Evolutionary conservation across 129 eudicot species (phyloP).

Genomic region (Ambrosia trifida): DNA sequence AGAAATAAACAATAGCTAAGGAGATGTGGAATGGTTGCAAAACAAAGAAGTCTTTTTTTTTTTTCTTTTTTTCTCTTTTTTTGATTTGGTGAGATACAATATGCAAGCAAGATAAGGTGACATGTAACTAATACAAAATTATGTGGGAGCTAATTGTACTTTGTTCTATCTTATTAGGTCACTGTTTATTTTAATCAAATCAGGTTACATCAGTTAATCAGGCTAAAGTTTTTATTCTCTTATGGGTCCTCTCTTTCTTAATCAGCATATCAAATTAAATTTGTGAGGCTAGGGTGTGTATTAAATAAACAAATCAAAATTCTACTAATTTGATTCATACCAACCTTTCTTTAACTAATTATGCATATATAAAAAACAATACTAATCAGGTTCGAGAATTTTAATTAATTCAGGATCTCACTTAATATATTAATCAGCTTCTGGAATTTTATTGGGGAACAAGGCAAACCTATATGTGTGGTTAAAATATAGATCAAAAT

Average conservation of each 20-base stretch:
- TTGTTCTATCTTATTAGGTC: neutral
- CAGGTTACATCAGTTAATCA: conserved; percentile 36
- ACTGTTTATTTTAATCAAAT: conserved; percentile 31
- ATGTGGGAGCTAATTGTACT: conserved; percentile 19
- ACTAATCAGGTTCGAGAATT: neutral
- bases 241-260: conserved; percentile 20
- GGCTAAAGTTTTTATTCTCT: conserved; percentile 23
- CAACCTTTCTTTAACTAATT: neutral
- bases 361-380: neutral
- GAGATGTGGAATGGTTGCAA: neutral
- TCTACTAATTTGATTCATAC: neutral
- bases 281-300: conserved; percentile 15
- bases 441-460: too few species aligned
- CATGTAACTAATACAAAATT: conserved; percentile 9
- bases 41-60: neutral
- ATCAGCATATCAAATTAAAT: neutral
- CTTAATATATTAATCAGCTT: too few species aligned
- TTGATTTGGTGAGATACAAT: conserved; percentile 10
- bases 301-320: neutral
- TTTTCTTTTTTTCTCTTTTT: neutral
- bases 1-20: neutral
- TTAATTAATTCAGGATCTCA: too few species aligned
- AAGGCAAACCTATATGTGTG: too few species aligned
- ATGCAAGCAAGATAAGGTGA: neutral
- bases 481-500: too few species aligned